Base-by-base conservation (phyloP, 192 early-diverging fungal genomes). In the Bifiguratus adelaidae region DNA sequence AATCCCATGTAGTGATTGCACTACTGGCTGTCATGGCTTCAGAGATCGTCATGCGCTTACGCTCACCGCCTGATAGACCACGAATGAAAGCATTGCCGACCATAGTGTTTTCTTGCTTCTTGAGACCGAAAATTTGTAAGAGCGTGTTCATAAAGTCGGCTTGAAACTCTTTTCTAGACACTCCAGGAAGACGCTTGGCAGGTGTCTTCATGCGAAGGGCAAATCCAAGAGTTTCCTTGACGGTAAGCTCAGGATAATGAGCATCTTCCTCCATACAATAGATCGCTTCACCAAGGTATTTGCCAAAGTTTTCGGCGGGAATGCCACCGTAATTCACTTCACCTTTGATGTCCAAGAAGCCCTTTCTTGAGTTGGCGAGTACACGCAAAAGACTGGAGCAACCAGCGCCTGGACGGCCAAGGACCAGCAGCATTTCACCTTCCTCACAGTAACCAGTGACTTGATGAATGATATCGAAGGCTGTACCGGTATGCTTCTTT, bases 31-130 rank as follows among this genome's bases (percentile, higher is more conserved):
- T 79, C 48, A 85, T 78, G 56, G 82, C 80, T 60, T 85, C 82
- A 11, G 82, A 80, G 54, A 83, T 86, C 9, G 78, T 80, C 26
- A 84, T 71, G 49, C 84, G 84, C 61, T 82, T 82, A 55, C 78
- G 76, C 57, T 87, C 84, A 34, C 84, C 84, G 53, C 84, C 82
- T 15, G 80, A 82, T n/a, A 83, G 67, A 57, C 84, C 82, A 44
- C 84, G 82, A 50, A 86, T 52, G 37, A 82, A 82, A 12, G 79
- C 83, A 52, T 86, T 76, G 33, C 83, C 83, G 6, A 86, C 83
- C 46, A 74, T 67, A 16, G 89, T 86, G 49, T 81, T 56, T 38
- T 69, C 70, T 40, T 76, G 77, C 41, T 88, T 83, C 3, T 62
- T 73, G 18, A 73, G 30, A 19, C 48, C 65, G 3, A 68, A 48